Evolutionary conservation across 768 basidiomycete genomes (phyloP), one percentile per base, ranked within the genome.

Genomic region (Tylopilus subfusipes): DNA sequence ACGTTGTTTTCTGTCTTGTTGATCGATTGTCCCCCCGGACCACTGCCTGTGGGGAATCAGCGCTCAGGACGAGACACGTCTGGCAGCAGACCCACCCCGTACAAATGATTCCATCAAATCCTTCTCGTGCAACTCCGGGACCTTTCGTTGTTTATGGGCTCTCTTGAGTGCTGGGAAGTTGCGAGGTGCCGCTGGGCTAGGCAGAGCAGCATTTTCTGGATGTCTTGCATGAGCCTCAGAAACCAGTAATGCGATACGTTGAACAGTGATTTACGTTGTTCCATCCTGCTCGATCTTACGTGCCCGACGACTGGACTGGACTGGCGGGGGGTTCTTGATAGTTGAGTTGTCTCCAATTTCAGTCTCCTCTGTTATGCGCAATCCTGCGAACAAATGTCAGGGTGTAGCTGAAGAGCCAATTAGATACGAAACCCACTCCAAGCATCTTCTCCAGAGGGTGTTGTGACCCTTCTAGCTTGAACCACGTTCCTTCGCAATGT

Each of bases 1-100:
- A 96, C 93, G 65, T 91, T 89, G 71, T 94, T 85, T 76, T 87
- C 82, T 55, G 91, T 93, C 75, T 97, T 98, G 77, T 98, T 96
- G 68, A 96, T 86, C 25, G 92, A 93, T 77, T 98, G 94, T n/a
- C 94, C 94, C 27, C 94, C 94, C 57, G 93, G 93, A 18, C 93
- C 94, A 65, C 90, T 86, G 42, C 92, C 92, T 93, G 64, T 25
- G 45, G 2, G 11, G 30, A 46, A 53, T 67, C 27, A 60, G n/a
- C 19, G 49, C 53, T 50, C 24, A 50, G 22, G 11, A 50, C 50
- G 42, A 4, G 34, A 44, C 8, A 33, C 34, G 21, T 22, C 12
- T 45, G 27, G 44, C 12, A 21, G 44, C 9, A n/a, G 60, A 74
- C 68, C 64, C 49, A 89, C 93, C 93, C 69, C 90, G 79, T 48